Evolutionary conservation across 129 eudicot genomes (phyloP), one percentile per base, ranked within the genome.

Genomic region (Lactuca saligna): DNA sequence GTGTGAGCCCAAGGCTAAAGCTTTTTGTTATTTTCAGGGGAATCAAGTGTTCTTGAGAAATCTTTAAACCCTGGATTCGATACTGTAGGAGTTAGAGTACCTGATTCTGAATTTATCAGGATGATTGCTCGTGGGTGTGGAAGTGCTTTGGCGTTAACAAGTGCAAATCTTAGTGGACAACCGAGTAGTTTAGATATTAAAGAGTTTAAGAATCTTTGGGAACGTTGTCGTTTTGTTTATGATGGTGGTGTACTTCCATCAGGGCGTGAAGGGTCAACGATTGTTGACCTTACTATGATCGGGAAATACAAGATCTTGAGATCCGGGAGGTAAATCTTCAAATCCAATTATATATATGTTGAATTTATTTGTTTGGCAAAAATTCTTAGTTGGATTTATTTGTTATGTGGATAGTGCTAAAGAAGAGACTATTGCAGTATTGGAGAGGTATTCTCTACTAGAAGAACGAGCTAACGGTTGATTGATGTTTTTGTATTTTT

Each of bases 61-160:
- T 89, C 99, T 11, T 54, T 93, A 66, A 93, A 93, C 80, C 90
- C 95, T 3, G 99, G 99, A 37, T 54, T 81, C 7, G 89, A 93
- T 51, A 93, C 92, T 61, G 70, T 93, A 59, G 99, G 99, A 4
- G 95, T 89, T 74, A 83, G 97, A 66, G 90, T 93, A 71, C 99
- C 99, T 50, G 93, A 93, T 65, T 82, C 72, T 25, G 71, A 87
- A 80, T 93, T 93, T 69, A 89, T 93, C n/a, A 79, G 97, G 78
- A 75, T 67, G 34, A 78, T 93, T 78, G 81, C 94, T 9, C 95
- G 88, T 54, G 96, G 96, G 56, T 84, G 81, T 11, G 81, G 81
- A 65, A 89, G 95, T 74, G 99, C 99, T 35, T 55, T 93, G 69
- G 99, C 99, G 58, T 85, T 93, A 60, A 93, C 99, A n/a, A 93